A percentile compares a stretch with the other conserved stretches of the same genome.
These are phyloP conservation scores for Cyclaneusma minus DNA, from an alignment of 2,329 filamentous ascomycete genomes.

Conservation along the genomic window DNA sequence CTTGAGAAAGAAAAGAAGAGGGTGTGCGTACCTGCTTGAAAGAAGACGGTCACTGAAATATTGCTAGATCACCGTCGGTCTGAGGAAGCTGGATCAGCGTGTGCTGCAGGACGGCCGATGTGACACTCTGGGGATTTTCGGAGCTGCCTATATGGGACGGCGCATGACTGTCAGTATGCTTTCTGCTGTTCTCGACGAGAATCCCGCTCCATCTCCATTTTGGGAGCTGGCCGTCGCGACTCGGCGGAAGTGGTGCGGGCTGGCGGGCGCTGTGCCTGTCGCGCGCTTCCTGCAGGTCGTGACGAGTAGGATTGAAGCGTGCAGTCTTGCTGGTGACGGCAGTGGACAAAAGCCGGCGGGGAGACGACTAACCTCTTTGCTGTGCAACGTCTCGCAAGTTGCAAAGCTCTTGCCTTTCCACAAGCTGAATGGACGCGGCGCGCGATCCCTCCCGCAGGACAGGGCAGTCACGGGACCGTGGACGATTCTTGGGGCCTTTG, in stretches of 20 bases:
- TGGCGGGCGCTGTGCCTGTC: background rate
- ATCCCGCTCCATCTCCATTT: no score
- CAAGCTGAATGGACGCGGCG: constrained; percentile 5
- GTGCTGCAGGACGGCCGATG: constrained; percentile 1
- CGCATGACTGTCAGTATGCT: background rate
- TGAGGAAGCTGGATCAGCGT: background rate
- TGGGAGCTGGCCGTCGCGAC: no score
- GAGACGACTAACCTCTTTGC: constrained; percentile 1
- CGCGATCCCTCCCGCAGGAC: constrained; percentile 16
- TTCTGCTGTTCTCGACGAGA: no score
- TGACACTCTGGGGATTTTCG: no score
- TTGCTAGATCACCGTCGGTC: no score
- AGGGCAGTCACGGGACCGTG: constrained; percentile 15
- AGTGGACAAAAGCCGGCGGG: background rate
- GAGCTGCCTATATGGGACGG: constrained; percentile 14
- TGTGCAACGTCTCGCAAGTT: no score
- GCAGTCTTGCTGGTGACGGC: no score
- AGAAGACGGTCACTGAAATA: no score
- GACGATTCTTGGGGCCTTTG: no score
- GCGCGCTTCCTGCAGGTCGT: background rate
- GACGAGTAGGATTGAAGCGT: no score
- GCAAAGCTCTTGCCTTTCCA: background rate
- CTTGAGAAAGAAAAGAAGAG: no score
- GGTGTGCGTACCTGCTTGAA: no score
- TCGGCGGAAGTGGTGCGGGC: background rate